Conservation (phyloP, 805 yeast species). For the Brettanomyces nanus region DNA sequence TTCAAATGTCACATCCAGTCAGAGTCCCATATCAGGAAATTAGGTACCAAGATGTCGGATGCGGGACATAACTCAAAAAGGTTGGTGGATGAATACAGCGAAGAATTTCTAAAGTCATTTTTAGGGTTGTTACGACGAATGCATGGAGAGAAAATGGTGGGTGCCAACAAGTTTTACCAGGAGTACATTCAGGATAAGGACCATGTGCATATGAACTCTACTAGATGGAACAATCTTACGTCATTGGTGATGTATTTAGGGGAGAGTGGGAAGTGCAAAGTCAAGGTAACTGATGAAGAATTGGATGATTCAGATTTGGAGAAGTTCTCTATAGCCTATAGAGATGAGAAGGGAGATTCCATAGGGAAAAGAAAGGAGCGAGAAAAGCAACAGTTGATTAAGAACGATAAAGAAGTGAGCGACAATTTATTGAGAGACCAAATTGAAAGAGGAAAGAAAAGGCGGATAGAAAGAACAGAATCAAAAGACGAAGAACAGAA, state of each 20-base stretch:
- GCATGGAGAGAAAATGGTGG: slow-evolving; percentile 77
- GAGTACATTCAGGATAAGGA: slow-evolving; percentile 77
- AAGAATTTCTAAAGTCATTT: slow-evolving; percentile 56
- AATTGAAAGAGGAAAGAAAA: slow-evolving; percentile 35
- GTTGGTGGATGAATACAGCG: slow-evolving; percentile 48
- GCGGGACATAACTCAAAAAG: slow-evolving; percentile 28
- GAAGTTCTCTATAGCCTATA: slow-evolving; percentile 7
- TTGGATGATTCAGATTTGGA: slow-evolving; percentile 26
- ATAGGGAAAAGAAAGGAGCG: slow-evolving; percentile 22
- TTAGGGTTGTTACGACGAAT: slow-evolving; percentile 48
- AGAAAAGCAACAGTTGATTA: slow-evolving; percentile 30
- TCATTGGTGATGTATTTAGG: slow-evolving; percentile 59
- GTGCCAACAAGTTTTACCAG: slow-evolving; percentile 82
- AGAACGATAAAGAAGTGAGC: slow-evolving; percentile 39
- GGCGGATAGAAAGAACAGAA: slow-evolving; percentile 1
- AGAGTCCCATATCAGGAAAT: slow-evolving; percentile 63
- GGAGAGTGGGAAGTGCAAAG: slow-evolving; percentile 44
- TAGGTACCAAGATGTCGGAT: slow-evolving; percentile 35
- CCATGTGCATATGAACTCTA: slow-evolving; percentile 88
- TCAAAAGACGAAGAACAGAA: neutral
- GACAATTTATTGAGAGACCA: slow-evolving; percentile 41
- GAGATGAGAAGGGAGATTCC: neutral
- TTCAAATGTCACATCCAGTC: slow-evolving; percentile 82
- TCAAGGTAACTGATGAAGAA: slow-evolving; percentile 32
- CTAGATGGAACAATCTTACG: slow-evolving; percentile 66